Conservation (phyloP, 192 early-diverging fungal species). For the Piromyces sp. region DNA sequence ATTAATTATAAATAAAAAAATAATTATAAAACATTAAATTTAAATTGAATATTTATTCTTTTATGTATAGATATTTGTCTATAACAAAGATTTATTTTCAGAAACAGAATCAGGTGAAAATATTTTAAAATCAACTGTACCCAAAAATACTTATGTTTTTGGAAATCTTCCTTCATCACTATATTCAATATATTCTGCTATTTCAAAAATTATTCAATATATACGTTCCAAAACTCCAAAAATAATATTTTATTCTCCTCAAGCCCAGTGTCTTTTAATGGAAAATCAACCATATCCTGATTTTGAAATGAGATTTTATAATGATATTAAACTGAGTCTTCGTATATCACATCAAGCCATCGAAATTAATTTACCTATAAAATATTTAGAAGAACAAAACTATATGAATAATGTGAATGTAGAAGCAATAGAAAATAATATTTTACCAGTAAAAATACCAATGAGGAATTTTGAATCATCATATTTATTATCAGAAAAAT, state of each 20-base stretch:
- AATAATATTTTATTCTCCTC: slow-evolving; percentile 48
- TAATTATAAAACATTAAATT: no score
- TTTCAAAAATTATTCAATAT: neutral
- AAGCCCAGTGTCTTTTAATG: slow-evolving; percentile 48
- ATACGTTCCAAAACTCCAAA: slow-evolving; percentile 42
- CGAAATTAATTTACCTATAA: neutral
- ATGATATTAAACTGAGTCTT: slow-evolving; percentile 18
- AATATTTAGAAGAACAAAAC: neutral
- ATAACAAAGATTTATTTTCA: neutral
- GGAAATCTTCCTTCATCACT: neutral
- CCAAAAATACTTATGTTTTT: neutral
- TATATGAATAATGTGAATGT: neutral
- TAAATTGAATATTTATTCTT: no score
- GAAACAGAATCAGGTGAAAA: neutral
- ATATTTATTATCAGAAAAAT: neutral
- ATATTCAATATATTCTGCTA: neutral
- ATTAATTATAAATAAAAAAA: neutral
- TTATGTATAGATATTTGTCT: neutral
- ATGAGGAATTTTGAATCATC: neutral
- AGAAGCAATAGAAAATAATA: neutral
- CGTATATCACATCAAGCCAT: neutral
- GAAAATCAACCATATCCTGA: slow-evolving; percentile 42
- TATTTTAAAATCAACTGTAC: neutral
- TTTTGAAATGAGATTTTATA: slow-evolving; percentile 47
- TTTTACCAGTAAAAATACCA: neutral